Base-by-base conservation (phyloP, 73 alveolate species). In the Paramecium octaurelia region DNA sequence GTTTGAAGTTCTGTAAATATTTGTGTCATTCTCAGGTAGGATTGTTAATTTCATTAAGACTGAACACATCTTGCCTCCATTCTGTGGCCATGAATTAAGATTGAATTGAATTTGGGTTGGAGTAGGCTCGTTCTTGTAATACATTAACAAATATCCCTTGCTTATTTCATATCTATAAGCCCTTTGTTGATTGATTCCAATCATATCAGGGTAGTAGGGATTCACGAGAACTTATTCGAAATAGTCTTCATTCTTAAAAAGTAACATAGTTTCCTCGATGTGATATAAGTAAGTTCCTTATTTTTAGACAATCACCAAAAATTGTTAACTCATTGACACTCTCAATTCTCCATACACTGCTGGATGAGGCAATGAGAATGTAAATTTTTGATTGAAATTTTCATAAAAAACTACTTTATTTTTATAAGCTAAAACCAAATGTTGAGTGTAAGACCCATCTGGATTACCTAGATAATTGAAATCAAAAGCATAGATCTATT, bases 141-240 rank as follows among this genome's bases (percentile, higher is more conserved):
- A 40, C 48, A 23, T 23, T 5, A 0, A 2, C 24, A 80, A 48
- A 14, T 42, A 80, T 24, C 91, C 91, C 16, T 80, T 48, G 44
- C 91, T 80, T 0, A 80, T 16, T 40, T 2, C 43, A 48, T 44
- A 80, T 80, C 91, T 80, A 80, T 18, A 21, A 0, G 91, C 46
- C 21, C 14, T 8, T 31, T 80, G 46, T 42, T 42, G 9, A 48
- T 46, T 80, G 5, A 80, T 23, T 80, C 91, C 91, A 3, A 80
- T 5, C 21, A 48, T 9, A 80, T 80, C 91, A 43, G 91, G 91
- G 6, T 80, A 34, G 44, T 80, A 80, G 18, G 91, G 91, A 80
- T 80, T 80, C 0, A 80, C 75, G 0, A 80, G 34, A 35, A 73
- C 18, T 34, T 36, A 34, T 36, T 73, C 87, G 40, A 40, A 64